Evolutionary conservation across 2,329 filamentous ascomycete species (phyloP), one percentile per base, ranked within the genome.

Genomic region (Lachnellula hyalina): DNA sequence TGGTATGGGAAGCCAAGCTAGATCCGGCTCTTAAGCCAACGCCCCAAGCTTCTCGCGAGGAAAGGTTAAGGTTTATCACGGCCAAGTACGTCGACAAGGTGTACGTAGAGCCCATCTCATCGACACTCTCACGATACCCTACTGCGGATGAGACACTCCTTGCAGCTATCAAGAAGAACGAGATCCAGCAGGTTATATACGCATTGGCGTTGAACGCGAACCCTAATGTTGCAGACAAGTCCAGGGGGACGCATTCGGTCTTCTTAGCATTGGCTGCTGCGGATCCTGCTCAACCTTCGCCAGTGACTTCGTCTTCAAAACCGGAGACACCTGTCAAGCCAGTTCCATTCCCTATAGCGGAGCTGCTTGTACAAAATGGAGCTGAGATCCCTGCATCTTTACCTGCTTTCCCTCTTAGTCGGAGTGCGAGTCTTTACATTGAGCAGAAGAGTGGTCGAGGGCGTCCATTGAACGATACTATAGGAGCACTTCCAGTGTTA

Each of bases 121-220:
- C 86, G 3, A 87, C 86, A 0, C 74, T 91, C 44, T 92, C 90
- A 2, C 82, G 87, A 34, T 94, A 89, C 69, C 77, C 79, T 2
- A 90, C 86, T 0, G 77, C 93, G 0, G 91, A 97, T 58, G 94
- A 99, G 65, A 92, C 89, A 0, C 79, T 99, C 5, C 76, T 99
- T 40, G 91, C 92, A 5, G 92, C 89, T 9, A 92, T 97, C 70
- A 99, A 97, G 78, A 90, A 86, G 73, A 96, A 96, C 70, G 92
- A 99, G 68, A 90, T 99, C 53, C 89, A 94, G 67, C 89, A 91
- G 60, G 91, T 96, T 23, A 82, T 99, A 25, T 95, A 96, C 66
- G 93, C 89, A 3, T 78, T 99, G 47, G 90, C 94, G 1, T 78
- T 96, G 34, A 82, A 82, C 58, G 94, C 90, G 14, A 96, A 92